Conservation (phyloP, 768 basidiomycete species). For the Atractiella rhizophila region DNA sequence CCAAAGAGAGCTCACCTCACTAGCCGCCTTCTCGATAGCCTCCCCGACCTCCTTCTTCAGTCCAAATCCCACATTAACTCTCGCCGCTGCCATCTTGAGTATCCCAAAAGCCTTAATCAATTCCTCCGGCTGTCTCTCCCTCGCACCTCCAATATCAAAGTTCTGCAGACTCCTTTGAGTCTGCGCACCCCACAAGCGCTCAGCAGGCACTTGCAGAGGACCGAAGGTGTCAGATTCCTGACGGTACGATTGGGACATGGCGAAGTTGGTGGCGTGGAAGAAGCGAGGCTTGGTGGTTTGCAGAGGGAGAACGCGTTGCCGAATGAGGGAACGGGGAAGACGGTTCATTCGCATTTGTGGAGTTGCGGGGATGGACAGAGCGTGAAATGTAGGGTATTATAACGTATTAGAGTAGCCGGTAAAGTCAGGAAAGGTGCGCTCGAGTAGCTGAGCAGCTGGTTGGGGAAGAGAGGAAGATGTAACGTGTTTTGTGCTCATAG, state of each 20-base stretch:
- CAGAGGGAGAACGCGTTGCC: too few species aligned
- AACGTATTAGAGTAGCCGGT: too few species aligned
- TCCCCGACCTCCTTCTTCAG: slow-evolving; percentile 63
- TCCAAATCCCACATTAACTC: slow-evolving; percentile 72
- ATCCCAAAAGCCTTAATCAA: slow-evolving; percentile 94
- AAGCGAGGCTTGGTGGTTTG: too few species aligned
- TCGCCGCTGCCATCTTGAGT: slow-evolving; percentile 83
- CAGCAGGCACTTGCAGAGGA: slow-evolving; percentile 61
- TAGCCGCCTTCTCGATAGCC: slow-evolving; percentile 75
- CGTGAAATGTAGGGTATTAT: too few species aligned
- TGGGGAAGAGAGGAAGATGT: too few species aligned
- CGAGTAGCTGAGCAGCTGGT: too few species aligned
- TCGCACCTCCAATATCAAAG: slow-evolving; percentile 88
- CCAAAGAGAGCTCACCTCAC: slow-evolving; percentile 38
- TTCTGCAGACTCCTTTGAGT: slow-evolving; percentile 89
- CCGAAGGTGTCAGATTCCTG: slow-evolving; percentile 87
- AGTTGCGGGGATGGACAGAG: too few species aligned
- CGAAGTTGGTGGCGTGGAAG: too few species aligned
- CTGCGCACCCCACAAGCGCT: slow-evolving; percentile 93
- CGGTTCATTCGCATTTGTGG: too few species aligned
- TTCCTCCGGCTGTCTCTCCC: slow-evolving; percentile 80
- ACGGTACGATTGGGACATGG: slow-evolving; percentile 16
- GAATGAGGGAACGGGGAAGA: too few species aligned
- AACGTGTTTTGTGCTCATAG: too few species aligned
- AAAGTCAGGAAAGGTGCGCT: too few species aligned